These are phyloP conservation scores for Boletus vinaceobasis DNA, from an alignment of 768 basidiomycete genomes.

Conservation along the genomic window DNA sequence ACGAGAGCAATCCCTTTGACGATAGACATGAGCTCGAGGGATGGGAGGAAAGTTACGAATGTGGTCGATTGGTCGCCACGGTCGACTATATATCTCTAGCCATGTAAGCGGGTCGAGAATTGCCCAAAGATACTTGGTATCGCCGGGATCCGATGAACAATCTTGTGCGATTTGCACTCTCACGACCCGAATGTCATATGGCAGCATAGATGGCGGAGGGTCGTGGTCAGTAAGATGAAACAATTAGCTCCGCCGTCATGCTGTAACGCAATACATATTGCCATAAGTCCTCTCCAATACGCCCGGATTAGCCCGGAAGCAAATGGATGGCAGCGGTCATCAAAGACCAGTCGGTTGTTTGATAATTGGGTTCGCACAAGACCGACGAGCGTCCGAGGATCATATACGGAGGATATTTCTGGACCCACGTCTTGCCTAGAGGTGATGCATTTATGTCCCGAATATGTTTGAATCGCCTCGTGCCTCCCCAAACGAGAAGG, in stretches of 20 bases:
- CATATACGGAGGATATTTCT: background rate
- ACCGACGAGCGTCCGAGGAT: background rate
- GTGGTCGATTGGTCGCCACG: too few species aligned
- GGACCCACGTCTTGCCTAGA: background rate
- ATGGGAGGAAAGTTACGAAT: background rate
- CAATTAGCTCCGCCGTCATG: background rate
- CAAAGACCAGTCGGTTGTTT: background rate
- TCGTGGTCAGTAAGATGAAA: background rate
- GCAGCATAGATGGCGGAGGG: background rate
- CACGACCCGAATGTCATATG: too few species aligned
- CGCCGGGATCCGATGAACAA: background rate
- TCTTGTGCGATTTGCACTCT: background rate
- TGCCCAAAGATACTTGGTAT: background rate
- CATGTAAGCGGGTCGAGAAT: background rate
- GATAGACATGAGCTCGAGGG: conserved; percentile 14
- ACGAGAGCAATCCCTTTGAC: conserved; percentile 33
- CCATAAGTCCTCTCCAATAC: too few species aligned
- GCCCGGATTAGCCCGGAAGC: too few species aligned
- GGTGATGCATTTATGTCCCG: background rate
- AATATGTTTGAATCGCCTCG: background rate
- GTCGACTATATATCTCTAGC: background rate
- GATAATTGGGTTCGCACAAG: background rate
- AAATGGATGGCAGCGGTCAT: background rate
- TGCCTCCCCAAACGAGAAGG: background rate
- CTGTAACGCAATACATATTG: background rate